Evolutionary conservation across 805 yeast species (phyloP).

Genomic region (Metschnikowia gelsemii): DNA sequence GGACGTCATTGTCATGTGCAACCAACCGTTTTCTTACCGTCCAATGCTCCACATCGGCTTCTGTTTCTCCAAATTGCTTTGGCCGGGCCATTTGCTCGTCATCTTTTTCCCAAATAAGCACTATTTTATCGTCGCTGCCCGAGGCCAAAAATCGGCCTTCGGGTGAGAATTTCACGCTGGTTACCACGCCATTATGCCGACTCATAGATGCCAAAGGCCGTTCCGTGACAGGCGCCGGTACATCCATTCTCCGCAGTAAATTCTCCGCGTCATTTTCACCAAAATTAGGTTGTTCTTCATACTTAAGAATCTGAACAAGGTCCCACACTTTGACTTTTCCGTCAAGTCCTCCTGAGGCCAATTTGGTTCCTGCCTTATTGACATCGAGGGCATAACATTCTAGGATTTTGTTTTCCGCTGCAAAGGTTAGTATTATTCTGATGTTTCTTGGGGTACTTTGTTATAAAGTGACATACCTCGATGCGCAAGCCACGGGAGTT

Average conservation of each 20-base stretch:
- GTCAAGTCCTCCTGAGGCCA: slow-evolving; percentile 91
- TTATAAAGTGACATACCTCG: slow-evolving; percentile 30
- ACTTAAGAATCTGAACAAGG: slow-evolving; percentile 50
- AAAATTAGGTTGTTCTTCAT: slow-evolving; percentile 22
- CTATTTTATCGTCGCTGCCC: slow-evolving; percentile 92
- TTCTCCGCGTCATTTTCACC: not conserved
- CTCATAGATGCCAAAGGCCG: slow-evolving; percentile 86
- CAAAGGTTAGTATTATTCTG: slow-evolving; percentile 17
- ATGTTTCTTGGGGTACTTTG: not conserved
- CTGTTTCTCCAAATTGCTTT: slow-evolving; percentile 66
- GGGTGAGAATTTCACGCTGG: slow-evolving; percentile 89
- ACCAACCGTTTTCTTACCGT: slow-evolving; percentile 86
- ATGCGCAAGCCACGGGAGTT: slow-evolving; percentile 48
- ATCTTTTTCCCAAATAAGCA: slow-evolving; percentile 91
- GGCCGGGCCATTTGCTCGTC: slow-evolving; percentile 57
- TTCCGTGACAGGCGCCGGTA: slow-evolving; percentile 6
- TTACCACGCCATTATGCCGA: slow-evolving; percentile 95
- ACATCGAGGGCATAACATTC: slow-evolving; percentile 85
- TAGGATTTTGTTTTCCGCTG: slow-evolving; percentile 74
- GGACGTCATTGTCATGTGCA: slow-evolving; percentile 97
- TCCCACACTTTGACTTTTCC: slow-evolving; percentile 94
- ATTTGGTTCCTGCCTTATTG: slow-evolving; percentile 75
- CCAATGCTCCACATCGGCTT: slow-evolving; percentile 86
- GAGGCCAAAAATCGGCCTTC: slow-evolving; percentile 88
- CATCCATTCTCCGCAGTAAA: slow-evolving; percentile 14